Evolutionary conservation across 495 filamentous ascomycete genomes (phyloP).

Genomic region (Penicillium pancosmium): DNA sequence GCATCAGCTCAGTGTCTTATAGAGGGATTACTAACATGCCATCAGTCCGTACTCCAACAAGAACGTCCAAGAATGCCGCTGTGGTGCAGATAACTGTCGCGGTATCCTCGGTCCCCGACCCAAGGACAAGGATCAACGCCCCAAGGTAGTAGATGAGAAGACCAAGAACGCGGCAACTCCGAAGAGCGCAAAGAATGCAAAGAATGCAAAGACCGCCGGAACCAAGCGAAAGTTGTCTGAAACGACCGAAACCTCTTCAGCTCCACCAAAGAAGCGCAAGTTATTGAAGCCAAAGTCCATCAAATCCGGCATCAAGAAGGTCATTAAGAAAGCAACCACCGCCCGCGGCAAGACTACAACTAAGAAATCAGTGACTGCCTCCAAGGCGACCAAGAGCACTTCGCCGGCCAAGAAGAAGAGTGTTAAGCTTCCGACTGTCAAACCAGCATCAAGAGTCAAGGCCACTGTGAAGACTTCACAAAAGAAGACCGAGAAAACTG

Average conservation of each 20-base stretch:
- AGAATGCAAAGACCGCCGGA: constrained; percentile 42
- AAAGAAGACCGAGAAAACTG: constrained; percentile 16
- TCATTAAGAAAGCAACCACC: constrained; percentile 25
- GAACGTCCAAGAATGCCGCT: constrained; percentile 82
- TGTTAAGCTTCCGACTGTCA: constrained; percentile 36
- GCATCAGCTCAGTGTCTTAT: neutral
- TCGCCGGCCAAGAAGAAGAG: constrained; percentile 25
- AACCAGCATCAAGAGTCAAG: constrained; percentile 25
- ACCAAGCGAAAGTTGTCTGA: constrained; percentile 37
- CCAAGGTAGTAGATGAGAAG: constrained; percentile 42
- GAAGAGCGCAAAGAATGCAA: constrained; percentile 51
- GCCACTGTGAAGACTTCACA: constrained; percentile 20
- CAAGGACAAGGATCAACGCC: constrained; percentile 52
- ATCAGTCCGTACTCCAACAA: constrained; percentile 70
- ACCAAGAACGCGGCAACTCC: constrained; percentile 2
- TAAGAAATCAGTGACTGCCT: constrained; percentile 22
- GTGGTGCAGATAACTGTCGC: constrained; percentile 74
- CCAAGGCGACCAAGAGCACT: constrained; percentile 11
- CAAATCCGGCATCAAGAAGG: constrained; percentile 44
- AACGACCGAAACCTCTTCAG: constrained; percentile 26
- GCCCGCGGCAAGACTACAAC: constrained; percentile 25
- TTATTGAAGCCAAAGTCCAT: constrained; percentile 35
- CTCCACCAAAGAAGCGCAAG: constrained; percentile 41
- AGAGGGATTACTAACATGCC: constrained; percentile 14
- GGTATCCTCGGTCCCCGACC: constrained; percentile 77